Percentiles rank a stretch among this genome's conserved stretches.
Conservation (phyloP, 2,329 filamentous ascomycete genomes). For the Pestalotiopsis sp. region DNA sequence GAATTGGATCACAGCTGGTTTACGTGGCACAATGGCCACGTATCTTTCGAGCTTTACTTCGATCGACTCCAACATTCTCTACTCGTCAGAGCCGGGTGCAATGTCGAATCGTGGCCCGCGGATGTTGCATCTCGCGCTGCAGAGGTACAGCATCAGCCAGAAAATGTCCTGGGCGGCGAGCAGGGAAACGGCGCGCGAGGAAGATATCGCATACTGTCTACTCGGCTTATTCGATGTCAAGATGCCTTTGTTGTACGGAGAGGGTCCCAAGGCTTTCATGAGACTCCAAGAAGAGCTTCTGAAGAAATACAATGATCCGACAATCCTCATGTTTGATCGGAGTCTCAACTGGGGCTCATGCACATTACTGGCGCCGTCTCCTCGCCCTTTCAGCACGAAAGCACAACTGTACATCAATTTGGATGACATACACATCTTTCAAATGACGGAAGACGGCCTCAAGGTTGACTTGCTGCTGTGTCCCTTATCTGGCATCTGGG, state of each 20-base stretch:
- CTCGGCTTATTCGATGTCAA: neutral
- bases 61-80: neutral
- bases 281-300: slow-evolving; percentile 3
- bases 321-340: neutral
- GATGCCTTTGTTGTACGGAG: neutral
- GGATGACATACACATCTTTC: neutral
- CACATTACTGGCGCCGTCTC: neutral
- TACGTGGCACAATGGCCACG: neutral
- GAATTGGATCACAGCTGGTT: neutral
- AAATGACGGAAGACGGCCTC: neutral
- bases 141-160: neutral
- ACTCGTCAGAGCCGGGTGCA: neutral
- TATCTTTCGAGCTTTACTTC: neutral
- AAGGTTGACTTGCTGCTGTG: neutral
- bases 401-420: neutral
- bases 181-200: neutral
- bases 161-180: slow-evolving; percentile 2
- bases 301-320: neutral
- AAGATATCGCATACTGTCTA: neutral
- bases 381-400: neutral
- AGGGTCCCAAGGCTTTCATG: neutral
- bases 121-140: neutral
- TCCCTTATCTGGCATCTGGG: neutral
- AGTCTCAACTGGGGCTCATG: neutral
- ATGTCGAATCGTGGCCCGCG: neutral